Conservation (phyloP, 306 rosid genomes). For the Senna tora region DNA sequence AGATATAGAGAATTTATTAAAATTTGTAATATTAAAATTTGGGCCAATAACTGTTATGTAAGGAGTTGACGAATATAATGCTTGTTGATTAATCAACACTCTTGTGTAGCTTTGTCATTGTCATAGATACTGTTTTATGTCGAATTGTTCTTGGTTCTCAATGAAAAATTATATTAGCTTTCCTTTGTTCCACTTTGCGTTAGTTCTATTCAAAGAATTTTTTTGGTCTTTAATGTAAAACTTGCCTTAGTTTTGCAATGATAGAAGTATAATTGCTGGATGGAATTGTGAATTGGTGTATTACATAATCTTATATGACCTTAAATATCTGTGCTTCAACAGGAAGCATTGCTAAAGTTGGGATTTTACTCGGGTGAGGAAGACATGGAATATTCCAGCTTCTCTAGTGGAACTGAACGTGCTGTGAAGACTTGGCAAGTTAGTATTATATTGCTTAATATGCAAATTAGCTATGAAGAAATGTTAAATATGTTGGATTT, state of each 20-base stretch:
- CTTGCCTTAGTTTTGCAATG: neutral
- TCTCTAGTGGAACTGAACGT: slow-evolving; percentile 85
- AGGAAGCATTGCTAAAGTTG: slow-evolving; percentile 77
- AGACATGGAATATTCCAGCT: slow-evolving; percentile 84
- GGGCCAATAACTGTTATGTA: neutral
- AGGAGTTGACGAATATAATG: neutral
- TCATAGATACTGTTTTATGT: neutral
- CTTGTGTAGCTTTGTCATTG: neutral
- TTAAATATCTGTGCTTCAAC: slow-evolving; percentile 25
- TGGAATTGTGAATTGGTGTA: slow-evolving; percentile 25
- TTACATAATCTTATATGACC: neutral
- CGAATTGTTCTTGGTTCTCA: neutral
- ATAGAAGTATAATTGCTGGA: neutral
- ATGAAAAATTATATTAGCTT: neutral
- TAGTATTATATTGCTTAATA: slow-evolving; percentile 41
- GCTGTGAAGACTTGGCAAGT: slow-evolving; percentile 99
- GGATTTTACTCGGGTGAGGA: slow-evolving; percentile 97
- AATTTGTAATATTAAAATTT: neutral
- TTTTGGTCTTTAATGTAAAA: neutral
- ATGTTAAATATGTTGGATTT: neutral
- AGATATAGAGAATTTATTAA: neutral
- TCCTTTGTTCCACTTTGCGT: neutral
- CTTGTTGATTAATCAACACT: neutral
- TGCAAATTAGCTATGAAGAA: slow-evolving; percentile 3
- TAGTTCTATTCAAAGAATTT: neutral